phyloP scores from a whole-genome alignment of 768 basidiomycete genomes.

The Kwoniella mangroviensis region DNA sequence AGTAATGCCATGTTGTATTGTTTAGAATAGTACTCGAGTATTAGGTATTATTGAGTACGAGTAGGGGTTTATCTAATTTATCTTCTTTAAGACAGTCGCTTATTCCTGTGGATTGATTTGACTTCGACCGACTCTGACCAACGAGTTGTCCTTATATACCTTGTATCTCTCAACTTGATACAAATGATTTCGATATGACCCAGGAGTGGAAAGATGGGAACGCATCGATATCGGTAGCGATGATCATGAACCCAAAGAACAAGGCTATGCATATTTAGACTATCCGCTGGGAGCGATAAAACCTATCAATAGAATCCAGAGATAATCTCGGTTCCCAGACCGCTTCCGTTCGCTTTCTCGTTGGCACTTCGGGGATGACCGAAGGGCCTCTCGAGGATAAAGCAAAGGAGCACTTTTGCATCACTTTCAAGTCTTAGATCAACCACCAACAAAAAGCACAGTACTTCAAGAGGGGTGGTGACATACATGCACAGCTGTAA shows the following conservation, averaged over 20 bases:
- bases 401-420: too few relatives aligned
- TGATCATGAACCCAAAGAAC: neutral
- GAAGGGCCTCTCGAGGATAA: neutral
- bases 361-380: neutral
- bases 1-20: conserved; percentile 7
- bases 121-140: too few relatives aligned
- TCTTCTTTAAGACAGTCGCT: too few relatives aligned
- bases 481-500: too few relatives aligned
- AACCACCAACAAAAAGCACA: too few relatives aligned
- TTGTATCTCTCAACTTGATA: neutral
- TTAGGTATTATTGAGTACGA: neutral
- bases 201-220: neutral
- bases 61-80: too few relatives aligned
- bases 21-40: neutral
- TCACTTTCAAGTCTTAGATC: too few relatives aligned
- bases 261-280: conserved; percentile 9
- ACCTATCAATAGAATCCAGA: neutral
- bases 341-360: neutral
- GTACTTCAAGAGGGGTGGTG: too few relatives aligned
- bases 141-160: neutral
- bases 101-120: too few relatives aligned
- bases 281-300: neutral
- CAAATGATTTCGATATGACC: too few relatives aligned
- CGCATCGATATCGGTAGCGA: neutral
- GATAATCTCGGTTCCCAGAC: conserved; percentile 7